These are phyloP conservation scores for Fusarium ambrosium DNA, from an alignment of 2,329 filamentous ascomycete genomes.

Conservation along the genomic window DNA sequence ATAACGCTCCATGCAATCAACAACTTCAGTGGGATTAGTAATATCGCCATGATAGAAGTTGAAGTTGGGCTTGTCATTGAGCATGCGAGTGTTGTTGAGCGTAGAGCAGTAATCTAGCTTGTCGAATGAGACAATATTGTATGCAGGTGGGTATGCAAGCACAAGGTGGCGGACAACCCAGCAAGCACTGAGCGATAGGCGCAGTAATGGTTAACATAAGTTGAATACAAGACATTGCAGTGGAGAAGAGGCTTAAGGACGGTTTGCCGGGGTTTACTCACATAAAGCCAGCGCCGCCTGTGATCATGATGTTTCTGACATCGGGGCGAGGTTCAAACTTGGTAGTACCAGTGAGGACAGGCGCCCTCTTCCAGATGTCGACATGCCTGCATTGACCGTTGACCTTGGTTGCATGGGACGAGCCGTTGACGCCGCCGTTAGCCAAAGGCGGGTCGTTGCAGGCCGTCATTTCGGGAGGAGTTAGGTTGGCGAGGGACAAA, in stretches of 20 bases:
- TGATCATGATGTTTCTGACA: constrained; percentile 86
- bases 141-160: constrained; percentile 78
- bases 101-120: constrained; percentile 88
- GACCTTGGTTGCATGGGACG: constrained; percentile 19
- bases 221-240: neutral
- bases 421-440: constrained; percentile 29
- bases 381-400: constrained; percentile 57
- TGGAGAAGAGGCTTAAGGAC: constrained; percentile 15
- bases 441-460: constrained; percentile 25
- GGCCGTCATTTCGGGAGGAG: constrained; percentile 28
- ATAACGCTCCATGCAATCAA: constrained; percentile 77
- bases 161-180: constrained; percentile 86
- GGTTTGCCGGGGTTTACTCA: constrained; percentile 58
- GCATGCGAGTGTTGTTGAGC: constrained; percentile 80
- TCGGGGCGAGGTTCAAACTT: constrained; percentile 77
- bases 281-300: constrained; percentile 89
- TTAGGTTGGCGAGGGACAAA: neutral
- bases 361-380: constrained; percentile 79
- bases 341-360: constrained; percentile 76
- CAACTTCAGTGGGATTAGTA: constrained; percentile 77
- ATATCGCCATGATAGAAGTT: constrained; percentile 85
- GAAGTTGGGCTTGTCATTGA: constrained; percentile 79
- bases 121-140: constrained; percentile 87
- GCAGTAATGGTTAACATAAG: constrained; percentile 28
- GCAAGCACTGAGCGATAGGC: constrained; percentile 70